A percentile compares a stretch with the other conserved stretches of the same genome.
These are phyloP conservation scores for Streptanthus diversifolius DNA, from an alignment of 345 rosid genomes.

Conservation along the genomic window DNA sequence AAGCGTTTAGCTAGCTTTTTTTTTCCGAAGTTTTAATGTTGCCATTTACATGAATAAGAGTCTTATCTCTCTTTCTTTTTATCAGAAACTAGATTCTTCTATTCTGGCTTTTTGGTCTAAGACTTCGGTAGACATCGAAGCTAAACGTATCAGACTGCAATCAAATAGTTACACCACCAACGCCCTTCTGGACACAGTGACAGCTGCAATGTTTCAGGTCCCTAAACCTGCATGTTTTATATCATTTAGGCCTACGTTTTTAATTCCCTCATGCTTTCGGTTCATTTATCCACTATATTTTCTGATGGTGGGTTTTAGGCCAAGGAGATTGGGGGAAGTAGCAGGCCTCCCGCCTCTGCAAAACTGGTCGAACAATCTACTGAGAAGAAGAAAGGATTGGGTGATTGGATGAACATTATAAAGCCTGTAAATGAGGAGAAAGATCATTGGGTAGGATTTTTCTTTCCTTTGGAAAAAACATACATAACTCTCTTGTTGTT, in stretches of 20 bases:
- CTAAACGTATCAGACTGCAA: conserved; percentile 90
- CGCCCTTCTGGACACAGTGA: conserved; percentile 83
- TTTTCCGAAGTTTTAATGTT: background rate
- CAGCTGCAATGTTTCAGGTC: conserved; percentile 99
- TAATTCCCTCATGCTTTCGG: background rate
- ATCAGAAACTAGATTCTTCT: conserved; percentile 72
- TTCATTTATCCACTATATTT: background rate
- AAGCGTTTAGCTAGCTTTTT: conserved; percentile 22
- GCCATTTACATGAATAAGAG: background rate
- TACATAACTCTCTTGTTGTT: background rate
- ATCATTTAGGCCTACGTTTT: background rate
- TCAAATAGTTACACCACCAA: conserved; percentile 87
- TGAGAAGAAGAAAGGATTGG: conserved; percentile 76
- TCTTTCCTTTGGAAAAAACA: background rate
- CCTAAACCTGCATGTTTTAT: background rate
- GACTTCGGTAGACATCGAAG: conserved; percentile 87
- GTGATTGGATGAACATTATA: conserved; percentile 84
- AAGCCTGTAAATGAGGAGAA: conserved; percentile 96
- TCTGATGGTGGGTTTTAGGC: conserved; percentile 41
- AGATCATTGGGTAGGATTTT: conserved; percentile 72
- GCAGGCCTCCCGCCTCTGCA: conserved; percentile 50
- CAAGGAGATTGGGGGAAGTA: conserved; percentile 92
- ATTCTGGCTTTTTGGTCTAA: conserved; percentile 96
- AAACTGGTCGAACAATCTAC: conserved; percentile 57
- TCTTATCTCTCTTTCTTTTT: conserved; percentile 13